Percentiles rank a stretch among this genome's conserved stretches.
These are phyloP conservation scores for Scedosporium boydii DNA, from an alignment of 2,329 filamentous ascomycete genomes.

Conservation along the genomic window DNA sequence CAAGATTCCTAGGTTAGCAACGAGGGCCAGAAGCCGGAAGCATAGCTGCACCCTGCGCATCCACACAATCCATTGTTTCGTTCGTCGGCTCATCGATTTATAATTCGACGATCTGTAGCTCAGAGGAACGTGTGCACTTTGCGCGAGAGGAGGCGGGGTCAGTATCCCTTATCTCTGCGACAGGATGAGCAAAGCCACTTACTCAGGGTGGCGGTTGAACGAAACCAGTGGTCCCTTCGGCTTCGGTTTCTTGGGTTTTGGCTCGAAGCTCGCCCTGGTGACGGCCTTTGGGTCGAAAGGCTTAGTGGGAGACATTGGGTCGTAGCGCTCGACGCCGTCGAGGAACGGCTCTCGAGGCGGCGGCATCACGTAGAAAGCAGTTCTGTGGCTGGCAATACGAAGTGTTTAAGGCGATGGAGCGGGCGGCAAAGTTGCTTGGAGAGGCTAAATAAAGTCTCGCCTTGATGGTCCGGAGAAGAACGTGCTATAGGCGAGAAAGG, in stretches of 20 bases:
- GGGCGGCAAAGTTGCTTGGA: no score
- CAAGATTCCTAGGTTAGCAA: slow-evolving; percentile 62
- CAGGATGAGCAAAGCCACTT: slow-evolving; percentile 22
- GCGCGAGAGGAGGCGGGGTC: not conserved
- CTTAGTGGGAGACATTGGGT: slow-evolving; percentile 33
- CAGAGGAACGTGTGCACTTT: slow-evolving; percentile 52
- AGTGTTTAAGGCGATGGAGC: no score
- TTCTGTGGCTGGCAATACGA: not conserved
- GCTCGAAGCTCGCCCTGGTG: slow-evolving; percentile 67
- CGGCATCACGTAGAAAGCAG: not conserved
- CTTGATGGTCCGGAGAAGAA: no score
- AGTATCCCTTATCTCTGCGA: not conserved
- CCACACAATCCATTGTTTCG: slow-evolving; percentile 62
- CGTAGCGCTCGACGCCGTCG: not conserved
- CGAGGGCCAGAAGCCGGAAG: slow-evolving; percentile 56
- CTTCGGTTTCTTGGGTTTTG: slow-evolving; percentile 52
- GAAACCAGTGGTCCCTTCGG: slow-evolving; percentile 66
- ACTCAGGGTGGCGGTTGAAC: slow-evolving; percentile 85
- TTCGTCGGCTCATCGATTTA: slow-evolving; percentile 57
- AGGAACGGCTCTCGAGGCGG: not conserved
- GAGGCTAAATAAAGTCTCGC: no score
- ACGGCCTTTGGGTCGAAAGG: slow-evolving; percentile 82
- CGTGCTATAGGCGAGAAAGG: no score
- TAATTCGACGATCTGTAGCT: slow-evolving; percentile 51
- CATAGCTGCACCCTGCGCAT: slow-evolving; percentile 59